phyloP scores from a whole-genome alignment of 805 yeast species.

The Suhomyces faveliae region DNA sequence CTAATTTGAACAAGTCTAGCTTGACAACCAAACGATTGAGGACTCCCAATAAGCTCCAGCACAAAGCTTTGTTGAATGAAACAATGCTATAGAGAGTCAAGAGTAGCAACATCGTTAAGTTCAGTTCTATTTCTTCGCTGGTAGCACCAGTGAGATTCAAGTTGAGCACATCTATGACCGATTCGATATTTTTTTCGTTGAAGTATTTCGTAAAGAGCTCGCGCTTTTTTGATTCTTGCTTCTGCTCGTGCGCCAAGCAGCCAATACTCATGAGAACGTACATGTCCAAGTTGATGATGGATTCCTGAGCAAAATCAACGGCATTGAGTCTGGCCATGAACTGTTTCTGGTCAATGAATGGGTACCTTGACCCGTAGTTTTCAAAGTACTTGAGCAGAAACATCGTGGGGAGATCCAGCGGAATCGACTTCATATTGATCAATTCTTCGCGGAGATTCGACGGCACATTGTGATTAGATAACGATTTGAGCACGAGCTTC shows the following conservation, averaged over 20 bases:
- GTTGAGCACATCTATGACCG: slow-evolving; percentile 33
- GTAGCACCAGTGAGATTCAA: slow-evolving; percentile 19
- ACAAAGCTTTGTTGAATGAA: slow-evolving; percentile 24
- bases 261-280: slow-evolving; percentile 41
- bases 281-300: slow-evolving; percentile 37
- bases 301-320: slow-evolving; percentile 33
- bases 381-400: slow-evolving; percentile 37
- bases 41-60: slow-evolving; percentile 38
- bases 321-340: slow-evolving; percentile 22
- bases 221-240: slow-evolving; percentile 15
- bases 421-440: slow-evolving; percentile 34
- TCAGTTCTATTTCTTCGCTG: slow-evolving; percentile 24
- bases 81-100: slow-evolving; percentile 31
- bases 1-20: slow-evolving; percentile 19
- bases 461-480: background rate
- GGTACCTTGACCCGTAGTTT: slow-evolving; percentile 36
- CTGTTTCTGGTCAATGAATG: slow-evolving; percentile 27
- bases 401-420: slow-evolving; percentile 27
- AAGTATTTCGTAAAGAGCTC: slow-evolving; percentile 27
- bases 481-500: slow-evolving; percentile 4
- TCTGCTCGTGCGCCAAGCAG: slow-evolving; percentile 34
- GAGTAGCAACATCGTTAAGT: slow-evolving; percentile 30
- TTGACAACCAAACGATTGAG: slow-evolving; percentile 27
- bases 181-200: slow-evolving; percentile 30
- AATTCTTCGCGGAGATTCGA: slow-evolving; percentile 29